These are phyloP conservation scores for Cryptococcus sp. DNA, from an alignment of 1,284 basidiomycete genomes.

Conservation along the genomic window DNA sequence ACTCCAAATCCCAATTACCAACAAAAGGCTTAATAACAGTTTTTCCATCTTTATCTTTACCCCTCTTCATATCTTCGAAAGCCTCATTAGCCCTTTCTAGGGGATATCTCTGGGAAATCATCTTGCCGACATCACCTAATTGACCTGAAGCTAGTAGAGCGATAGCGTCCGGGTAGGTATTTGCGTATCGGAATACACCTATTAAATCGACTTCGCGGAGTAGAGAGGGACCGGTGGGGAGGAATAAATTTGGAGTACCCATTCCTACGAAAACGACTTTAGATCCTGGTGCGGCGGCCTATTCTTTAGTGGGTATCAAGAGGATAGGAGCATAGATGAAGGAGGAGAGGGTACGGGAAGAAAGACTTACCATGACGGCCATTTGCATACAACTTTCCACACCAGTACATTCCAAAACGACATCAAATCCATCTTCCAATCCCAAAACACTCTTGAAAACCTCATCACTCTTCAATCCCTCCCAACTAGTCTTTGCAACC, in stretches of 20 bases:
- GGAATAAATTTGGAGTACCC: conserved; percentile 75
- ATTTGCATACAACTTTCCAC: conserved; percentile 85
- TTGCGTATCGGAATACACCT: conserved; percentile 72
- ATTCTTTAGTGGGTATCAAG: conserved; percentile 7
- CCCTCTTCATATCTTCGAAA: conserved; percentile 71
- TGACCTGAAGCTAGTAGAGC: conserved; percentile 64
- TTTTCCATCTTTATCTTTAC: conserved; percentile 69
- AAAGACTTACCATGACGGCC: conserved; percentile 68
- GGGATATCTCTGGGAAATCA: conserved; percentile 74
- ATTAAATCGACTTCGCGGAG: conserved; percentile 88
- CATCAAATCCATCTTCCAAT: conserved; percentile 75
- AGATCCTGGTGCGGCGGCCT: conserved; percentile 77
- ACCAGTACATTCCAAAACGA: conserved; percentile 92
- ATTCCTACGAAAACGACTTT: conserved; percentile 92
- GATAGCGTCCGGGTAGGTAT: conserved; percentile 82
- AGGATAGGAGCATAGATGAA: neutral
- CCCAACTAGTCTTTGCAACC: conserved; percentile 60
- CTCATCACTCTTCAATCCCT: conserved; percentile 35
- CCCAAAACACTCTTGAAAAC: conserved; percentile 37
- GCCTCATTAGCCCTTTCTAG: conserved; percentile 65
- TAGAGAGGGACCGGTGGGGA: conserved; percentile 79
- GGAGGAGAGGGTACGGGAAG: neutral
- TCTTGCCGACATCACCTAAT: conserved; percentile 61
- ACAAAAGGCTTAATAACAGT: conserved; percentile 86
- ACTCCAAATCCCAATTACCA: conserved; percentile 14